Percentiles rank a stretch among this genome's conserved stretches.
phyloP scores from a whole-genome alignment of 108 stramenopile species.

The Asterionellopsis glacialis region DNA sequence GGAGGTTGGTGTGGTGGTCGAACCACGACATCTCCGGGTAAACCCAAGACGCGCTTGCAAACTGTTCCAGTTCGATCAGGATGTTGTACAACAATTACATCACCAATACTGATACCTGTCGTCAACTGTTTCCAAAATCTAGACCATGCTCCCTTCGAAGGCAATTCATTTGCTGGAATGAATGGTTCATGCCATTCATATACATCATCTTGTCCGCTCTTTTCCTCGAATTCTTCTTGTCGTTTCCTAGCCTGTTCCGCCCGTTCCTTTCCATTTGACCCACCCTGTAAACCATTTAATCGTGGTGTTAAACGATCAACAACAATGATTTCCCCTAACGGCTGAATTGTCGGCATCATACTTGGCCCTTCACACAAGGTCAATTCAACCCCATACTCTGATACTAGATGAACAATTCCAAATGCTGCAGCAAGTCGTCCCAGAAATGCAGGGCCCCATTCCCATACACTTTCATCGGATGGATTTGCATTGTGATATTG shows the following conservation, averaged over 20 bases:
- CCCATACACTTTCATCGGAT: too few species aligned
- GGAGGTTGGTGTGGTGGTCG: conserved; percentile 32
- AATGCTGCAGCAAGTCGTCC: conserved; percentile 28
- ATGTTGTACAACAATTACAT: conserved; percentile 87
- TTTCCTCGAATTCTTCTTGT: conserved; percentile 20
- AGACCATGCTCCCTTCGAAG: conserved; percentile 19
- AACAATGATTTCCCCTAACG: conserved; percentile 67
- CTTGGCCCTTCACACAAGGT: conserved; percentile 86
- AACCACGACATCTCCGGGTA: conserved; percentile 83
- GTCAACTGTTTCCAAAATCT: conserved; percentile 28
- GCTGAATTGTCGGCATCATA: conserved; percentile 87
- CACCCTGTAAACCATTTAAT: conserved; percentile 50
- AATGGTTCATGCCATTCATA: conserved; percentile 40
- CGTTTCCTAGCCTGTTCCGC: conserved; percentile 5
- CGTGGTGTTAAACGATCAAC: conserved; percentile 74
- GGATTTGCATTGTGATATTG: background rate
- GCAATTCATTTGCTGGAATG: conserved; percentile 33
- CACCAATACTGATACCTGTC: conserved; percentile 69
- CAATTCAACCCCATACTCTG: conserved; percentile 76
- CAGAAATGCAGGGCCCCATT: background rate
- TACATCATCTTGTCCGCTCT: background rate
- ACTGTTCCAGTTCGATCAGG: conserved; percentile 80
- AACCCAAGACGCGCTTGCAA: conserved; percentile 90
- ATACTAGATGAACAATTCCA: conserved; percentile 53
- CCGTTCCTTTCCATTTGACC: conserved; percentile 29